phyloP scores from a whole-genome alignment of 2,329 filamentous ascomycete species.

The Blastomyces gilchristii region DNA sequence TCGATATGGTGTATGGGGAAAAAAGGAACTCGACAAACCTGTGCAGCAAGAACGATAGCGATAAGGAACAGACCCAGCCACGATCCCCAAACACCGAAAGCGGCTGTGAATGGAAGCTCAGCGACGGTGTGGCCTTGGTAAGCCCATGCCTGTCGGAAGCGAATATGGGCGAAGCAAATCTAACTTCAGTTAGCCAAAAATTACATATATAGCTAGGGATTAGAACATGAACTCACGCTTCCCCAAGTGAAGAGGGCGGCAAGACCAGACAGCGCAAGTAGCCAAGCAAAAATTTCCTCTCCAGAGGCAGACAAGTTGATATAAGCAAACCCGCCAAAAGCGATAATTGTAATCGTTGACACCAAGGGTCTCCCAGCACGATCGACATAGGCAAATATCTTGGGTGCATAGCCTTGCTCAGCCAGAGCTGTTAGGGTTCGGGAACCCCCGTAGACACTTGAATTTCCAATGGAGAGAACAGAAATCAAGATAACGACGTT shows the following conservation, averaged over 20 bases:
- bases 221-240: conserved; percentile 24
- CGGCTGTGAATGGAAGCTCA: conserved; percentile 52
- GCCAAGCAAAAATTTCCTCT: conserved; percentile 51
- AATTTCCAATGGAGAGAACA: conserved; percentile 51
- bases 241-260: conserved; percentile 57
- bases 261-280: conserved; percentile 53
- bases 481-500: conserved; percentile 56
- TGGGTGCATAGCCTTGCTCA: conserved; percentile 36
- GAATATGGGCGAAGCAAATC: conserved; percentile 57
- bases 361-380: conserved; percentile 36
- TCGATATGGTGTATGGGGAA: neutral
- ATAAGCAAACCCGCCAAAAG: conserved; percentile 35
- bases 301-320: conserved; percentile 37
- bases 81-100: conserved; percentile 50
- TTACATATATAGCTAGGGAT: neutral
- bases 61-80: conserved; percentile 50
- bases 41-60: conserved; percentile 42
- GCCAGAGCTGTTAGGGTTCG: conserved; percentile 48
- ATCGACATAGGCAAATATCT: conserved; percentile 38
- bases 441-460: conserved; percentile 47
- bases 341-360: conserved; percentile 32
- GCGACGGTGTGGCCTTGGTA: conserved; percentile 49
- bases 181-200: neutral
- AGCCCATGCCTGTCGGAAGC: conserved; percentile 54
- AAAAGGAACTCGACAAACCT: conserved; percentile 21